Conservation (phyloP, 768 basidiomycete species). For the Pleurotus platypus region DNA sequence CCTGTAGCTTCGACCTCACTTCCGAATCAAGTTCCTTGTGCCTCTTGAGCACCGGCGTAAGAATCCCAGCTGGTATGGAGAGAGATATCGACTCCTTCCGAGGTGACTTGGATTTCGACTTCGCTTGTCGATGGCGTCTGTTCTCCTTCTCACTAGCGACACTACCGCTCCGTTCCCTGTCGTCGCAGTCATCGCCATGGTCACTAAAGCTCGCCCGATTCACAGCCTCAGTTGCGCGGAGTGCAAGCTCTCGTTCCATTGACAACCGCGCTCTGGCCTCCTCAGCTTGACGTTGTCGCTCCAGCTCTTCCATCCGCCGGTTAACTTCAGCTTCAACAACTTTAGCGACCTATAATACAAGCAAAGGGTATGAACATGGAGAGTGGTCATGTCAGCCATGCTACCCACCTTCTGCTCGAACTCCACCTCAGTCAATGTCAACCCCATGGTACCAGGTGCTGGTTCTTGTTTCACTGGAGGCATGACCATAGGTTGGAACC, state of each 20-base stretch:
- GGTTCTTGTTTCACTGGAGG: constrained; percentile 20
- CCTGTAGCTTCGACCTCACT: constrained; percentile 57
- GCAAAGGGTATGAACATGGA: constrained; percentile 3
- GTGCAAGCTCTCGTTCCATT: constrained; percentile 24
- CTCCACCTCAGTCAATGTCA: constrained; percentile 61
- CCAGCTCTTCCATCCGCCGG: constrained; percentile 54
- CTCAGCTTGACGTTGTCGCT: constrained; percentile 34
- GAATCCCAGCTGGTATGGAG: constrained; percentile 41
- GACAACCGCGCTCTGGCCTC: constrained; percentile 28
- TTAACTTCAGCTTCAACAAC: constrained; percentile 76
- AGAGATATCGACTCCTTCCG: constrained; percentile 27
- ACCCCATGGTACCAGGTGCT: constrained; percentile 29
- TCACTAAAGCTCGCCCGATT: not conserved
- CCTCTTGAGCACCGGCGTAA: constrained; percentile 59
- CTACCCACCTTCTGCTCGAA: constrained; percentile 67
- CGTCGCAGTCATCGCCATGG: not conserved
- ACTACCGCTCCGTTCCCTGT: not conserved
- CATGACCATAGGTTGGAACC: constrained; percentile 36
- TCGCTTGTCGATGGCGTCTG: not conserved
- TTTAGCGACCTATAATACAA: constrained; percentile 51
- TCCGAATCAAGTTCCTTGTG: constrained; percentile 71
- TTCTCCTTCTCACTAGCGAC: not conserved
- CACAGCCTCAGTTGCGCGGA: not conserved
- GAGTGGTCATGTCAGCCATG: not conserved
- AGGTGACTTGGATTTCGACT: constrained; percentile 30